A percentile compares a stretch with the other conserved stretches of the same genome.
Evolutionary conservation across 306 rosid species (phyloP).

Genomic region (Vigna trinervia): DNA sequence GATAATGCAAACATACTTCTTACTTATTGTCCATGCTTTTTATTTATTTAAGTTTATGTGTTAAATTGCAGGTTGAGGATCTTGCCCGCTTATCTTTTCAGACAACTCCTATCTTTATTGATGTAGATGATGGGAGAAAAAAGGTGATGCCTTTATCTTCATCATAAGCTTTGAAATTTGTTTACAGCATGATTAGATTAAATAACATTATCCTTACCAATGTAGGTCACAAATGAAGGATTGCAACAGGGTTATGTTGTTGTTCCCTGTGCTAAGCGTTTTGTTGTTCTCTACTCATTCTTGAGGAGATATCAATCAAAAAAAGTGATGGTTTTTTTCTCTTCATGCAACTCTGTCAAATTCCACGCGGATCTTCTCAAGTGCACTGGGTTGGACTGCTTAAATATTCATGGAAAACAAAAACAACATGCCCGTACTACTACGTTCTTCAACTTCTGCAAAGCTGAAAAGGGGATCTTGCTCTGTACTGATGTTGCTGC

Average conservation of each 20-base stretch:
- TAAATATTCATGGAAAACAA: conserved; percentile 92
- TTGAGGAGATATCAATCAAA: conserved; percentile 72
- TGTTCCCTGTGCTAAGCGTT: conserved; percentile 83
- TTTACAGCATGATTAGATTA: conserved; percentile 25
- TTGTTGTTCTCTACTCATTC: conserved; percentile 84
- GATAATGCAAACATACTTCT: conserved; percentile 26
- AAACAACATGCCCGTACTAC: conserved; percentile 86
- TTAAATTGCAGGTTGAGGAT: conserved; percentile 77
- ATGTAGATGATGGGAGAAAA: conserved; percentile 84
- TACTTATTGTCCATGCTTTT: conserved; percentile 10
- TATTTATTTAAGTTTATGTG: background rate
- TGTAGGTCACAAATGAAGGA: conserved; percentile 95
- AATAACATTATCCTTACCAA: conserved; percentile 37
- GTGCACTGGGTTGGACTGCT: conserved; percentile 71
- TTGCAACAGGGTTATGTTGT: conserved; percentile 93
- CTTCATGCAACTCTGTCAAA: conserved; percentile 92
- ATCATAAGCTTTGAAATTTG: background rate
- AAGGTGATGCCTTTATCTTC: conserved; percentile 56
- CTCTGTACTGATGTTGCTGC: conserved; percentile 99
- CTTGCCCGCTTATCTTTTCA: conserved; percentile 88
- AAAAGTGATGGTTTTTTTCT: conserved; percentile 98
- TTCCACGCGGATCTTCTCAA: conserved; percentile 88
- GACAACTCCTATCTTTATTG: conserved; percentile 72
- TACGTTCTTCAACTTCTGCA: conserved; percentile 77
- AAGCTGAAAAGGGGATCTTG: conserved; percentile 91